phyloP scores from a whole-genome alignment of 2,329 filamentous ascomycete genomes.

The Fusarium gaditjirri region DNA sequence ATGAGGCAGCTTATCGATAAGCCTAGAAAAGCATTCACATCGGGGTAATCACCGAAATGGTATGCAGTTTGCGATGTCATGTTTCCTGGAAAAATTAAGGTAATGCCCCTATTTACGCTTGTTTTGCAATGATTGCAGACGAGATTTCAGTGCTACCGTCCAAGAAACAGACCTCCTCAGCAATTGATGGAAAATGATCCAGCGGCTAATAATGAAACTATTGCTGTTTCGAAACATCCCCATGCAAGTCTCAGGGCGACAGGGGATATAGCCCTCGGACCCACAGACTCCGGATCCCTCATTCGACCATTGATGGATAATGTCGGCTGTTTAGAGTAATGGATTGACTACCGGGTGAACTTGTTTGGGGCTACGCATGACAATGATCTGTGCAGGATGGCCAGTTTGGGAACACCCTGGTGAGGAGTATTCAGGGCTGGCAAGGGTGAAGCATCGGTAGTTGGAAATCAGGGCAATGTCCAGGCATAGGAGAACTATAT shows the following conservation, averaged over 20 bases:
- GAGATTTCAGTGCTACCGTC: slow-evolving; percentile 8
- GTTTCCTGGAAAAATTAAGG: background rate
- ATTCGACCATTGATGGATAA: slow-evolving; percentile 4
- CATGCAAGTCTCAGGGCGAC: background rate
- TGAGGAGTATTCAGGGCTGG: background rate
- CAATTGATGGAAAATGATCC: slow-evolving; percentile 14
- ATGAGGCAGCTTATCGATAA: background rate
- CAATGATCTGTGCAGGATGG: background rate
- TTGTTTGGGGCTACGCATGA: slow-evolving; percentile 9
- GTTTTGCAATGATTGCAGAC: background rate
- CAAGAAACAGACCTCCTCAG: background rate
- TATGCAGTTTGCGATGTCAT: background rate
- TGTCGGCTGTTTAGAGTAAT: background rate
- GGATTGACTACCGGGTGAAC: background rate
- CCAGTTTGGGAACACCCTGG: background rate
- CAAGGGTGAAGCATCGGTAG: background rate
- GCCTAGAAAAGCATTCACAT: background rate
- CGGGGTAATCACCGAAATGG: background rate
- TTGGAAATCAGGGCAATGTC: background rate
- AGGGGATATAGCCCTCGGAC: slow-evolving; percentile 9
- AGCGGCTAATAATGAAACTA: slow-evolving; percentile 13
- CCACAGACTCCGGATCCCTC: slow-evolving; percentile 13
- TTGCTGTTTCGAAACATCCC: slow-evolving; percentile 22
- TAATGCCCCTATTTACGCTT: background rate
- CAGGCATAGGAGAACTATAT: background rate